These are phyloP conservation scores for Stropharia rugosoannulata DNA, from an alignment of 768 basidiomycete genomes.

Conservation along the genomic window DNA sequence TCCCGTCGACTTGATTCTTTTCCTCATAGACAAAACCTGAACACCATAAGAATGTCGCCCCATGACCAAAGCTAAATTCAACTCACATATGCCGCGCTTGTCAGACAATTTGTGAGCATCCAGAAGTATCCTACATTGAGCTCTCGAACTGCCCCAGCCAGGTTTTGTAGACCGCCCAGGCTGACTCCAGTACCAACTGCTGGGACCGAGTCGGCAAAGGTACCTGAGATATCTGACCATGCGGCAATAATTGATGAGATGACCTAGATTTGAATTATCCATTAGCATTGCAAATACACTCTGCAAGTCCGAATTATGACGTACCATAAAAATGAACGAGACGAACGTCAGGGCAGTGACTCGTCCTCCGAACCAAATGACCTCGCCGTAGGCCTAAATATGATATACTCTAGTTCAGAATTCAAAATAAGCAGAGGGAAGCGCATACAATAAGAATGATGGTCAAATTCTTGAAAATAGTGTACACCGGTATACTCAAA, in stretches of 20 bases:
- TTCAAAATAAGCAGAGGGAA: constrained; percentile 1
- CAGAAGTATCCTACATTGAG: constrained; percentile 88
- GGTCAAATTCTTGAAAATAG: constrained; percentile 99
- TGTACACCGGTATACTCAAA: constrained; percentile 95
- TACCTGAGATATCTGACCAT: constrained; percentile 79
- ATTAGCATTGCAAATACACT: background rate
- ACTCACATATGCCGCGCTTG: constrained; percentile 88
- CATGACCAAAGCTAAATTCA: background rate
- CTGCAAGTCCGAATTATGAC: constrained; percentile 13
- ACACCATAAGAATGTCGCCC: background rate
- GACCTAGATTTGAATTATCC: constrained; percentile 46
- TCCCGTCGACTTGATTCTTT: constrained; percentile 90
- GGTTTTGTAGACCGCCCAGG: constrained; percentile 32
- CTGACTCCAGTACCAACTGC: constrained; percentile 31
- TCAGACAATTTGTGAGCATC: constrained; percentile 93
- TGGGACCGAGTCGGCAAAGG: constrained; percentile 34
- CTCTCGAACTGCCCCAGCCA: constrained; percentile 45
- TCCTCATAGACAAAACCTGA: constrained; percentile 94
- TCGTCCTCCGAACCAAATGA: constrained; percentile 92
- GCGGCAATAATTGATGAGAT: constrained; percentile 95
- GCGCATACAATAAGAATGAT: constrained; percentile 90
- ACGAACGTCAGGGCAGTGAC: constrained; percentile 86
- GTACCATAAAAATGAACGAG: constrained; percentile 90
- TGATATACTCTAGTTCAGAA: constrained; percentile 1
- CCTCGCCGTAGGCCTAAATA: constrained; percentile 90